A percentile compares a stretch with the other conserved stretches of the same genome.
Conservation (phyloP, 2,329 filamentous ascomycete species). For the Verticillium nubilum region DNA sequence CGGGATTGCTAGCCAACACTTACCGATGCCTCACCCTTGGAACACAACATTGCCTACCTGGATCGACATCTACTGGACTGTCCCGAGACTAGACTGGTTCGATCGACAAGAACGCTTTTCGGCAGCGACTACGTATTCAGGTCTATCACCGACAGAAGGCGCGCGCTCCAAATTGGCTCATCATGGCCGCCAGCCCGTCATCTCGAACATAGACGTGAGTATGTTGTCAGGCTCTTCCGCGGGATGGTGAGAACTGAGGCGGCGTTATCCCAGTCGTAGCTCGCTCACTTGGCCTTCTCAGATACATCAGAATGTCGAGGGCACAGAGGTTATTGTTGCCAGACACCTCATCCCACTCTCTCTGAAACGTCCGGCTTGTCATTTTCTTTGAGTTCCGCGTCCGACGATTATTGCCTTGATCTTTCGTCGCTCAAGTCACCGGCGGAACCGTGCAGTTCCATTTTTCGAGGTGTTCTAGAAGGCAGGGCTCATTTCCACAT, state of each 20-base stretch:
- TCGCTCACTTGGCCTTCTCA: background rate
- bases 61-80: background rate
- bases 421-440: background rate
- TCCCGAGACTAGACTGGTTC: background rate
- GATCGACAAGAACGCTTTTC: background rate
- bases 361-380: background rate
- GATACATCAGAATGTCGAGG: background rate
- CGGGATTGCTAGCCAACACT: no score
- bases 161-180: background rate
- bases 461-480: background rate
- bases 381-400: background rate
- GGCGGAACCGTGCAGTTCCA: background rate
- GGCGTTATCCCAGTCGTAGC: background rate
- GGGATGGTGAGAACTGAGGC: background rate
- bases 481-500: background rate
- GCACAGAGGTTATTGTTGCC: background rate
- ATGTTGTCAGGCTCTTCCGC: background rate
- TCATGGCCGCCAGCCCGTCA: background rate
- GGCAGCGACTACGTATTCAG: background rate
- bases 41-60: background rate
- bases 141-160: background rate
- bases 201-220: background rate
- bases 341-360: background rate
- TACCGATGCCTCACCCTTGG: background rate
- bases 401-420: background rate